Evolutionary conservation across 2,329 filamentous ascomycete genomes (phyloP), one percentile per base, ranked within the genome.

Genomic region (Fusarium sp.): DNA sequence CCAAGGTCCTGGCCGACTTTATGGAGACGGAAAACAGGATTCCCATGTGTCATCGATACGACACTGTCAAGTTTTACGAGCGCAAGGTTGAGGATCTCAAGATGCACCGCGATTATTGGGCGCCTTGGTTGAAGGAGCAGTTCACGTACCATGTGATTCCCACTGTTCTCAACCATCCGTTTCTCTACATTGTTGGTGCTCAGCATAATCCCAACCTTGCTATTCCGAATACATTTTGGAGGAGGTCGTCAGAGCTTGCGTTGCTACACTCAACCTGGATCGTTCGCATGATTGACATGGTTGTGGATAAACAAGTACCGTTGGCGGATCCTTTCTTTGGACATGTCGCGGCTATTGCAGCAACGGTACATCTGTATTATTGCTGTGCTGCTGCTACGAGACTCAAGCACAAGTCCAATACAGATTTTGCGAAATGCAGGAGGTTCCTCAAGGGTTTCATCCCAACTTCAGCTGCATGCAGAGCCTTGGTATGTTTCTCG

Each of bases 221-320:
- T 0, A 85, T 85, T 6, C 84, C 84, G 0, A 86, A 86, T 60
- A 84, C 83, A 0, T 86, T 86, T 61, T 86, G 84, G 84, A 78
- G 83, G 40, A 74, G 83, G 3, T 85, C 83, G 0, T 85, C 83
- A 0, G 84, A 86, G 67, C 73, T 84, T 11, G 84, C 84, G 0
- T 73, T 86, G 1, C 74, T 86, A 2, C 84, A 86, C 51, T 81
- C 83, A 2, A 86, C 84, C 0, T 86, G 84, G 84, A 81, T 86
- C 40, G 83, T 84, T 13, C 80, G 84, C 4, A 81, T 86, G 74
- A 85, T 86, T 36, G 83, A 85, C 51, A 85, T 86, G 84, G 81
- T 84, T 1, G 77, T 82, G 1, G 83, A 85, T 59, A 85, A 85
- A 74, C 80, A 83, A 56, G 76, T 85, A 9, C 79, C 79, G 4